Percentiles rank a stretch among this genome's conserved stretches.
Evolutionary conservation across 2,329 filamentous ascomycete species (phyloP).

Genomic region (Talaromyces sp.): DNA sequence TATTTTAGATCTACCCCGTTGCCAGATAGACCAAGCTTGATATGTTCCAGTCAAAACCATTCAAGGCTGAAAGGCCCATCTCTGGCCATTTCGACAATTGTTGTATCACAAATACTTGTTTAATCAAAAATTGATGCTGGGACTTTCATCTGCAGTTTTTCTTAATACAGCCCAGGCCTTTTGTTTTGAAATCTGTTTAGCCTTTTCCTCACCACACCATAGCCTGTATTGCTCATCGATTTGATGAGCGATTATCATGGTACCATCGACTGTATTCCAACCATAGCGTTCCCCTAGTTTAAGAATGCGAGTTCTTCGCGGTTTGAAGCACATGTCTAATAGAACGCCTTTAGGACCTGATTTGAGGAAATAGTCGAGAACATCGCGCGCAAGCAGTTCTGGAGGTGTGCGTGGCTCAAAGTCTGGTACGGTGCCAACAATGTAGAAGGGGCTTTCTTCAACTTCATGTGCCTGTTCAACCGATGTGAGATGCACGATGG

Average conservation of each 20-base stretch:
- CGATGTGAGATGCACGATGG: slow-evolving; percentile 33
- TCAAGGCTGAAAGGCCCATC: not conserved
- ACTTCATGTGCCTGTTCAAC: slow-evolving; percentile 29
- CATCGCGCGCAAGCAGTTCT: slow-evolving; percentile 30
- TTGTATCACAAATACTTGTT: not conserved
- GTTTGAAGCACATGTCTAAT: slow-evolving; percentile 48
- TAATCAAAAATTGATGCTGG: slow-evolving; percentile 34
- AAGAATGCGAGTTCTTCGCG: slow-evolving; percentile 38
- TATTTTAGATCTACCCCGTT: not conserved
- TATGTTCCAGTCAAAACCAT: not conserved
- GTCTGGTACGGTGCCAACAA: slow-evolving; percentile 44
- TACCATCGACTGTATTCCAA: slow-evolving; percentile 44
- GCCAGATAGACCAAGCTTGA: not conserved
- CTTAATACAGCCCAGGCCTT: slow-evolving; percentile 35
- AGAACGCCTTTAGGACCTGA: slow-evolving; percentile 33
- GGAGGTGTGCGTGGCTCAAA: slow-evolving; percentile 32
- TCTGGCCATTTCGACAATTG: not conserved
- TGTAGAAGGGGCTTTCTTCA: slow-evolving; percentile 31
- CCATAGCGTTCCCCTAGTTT: slow-evolving; percentile 33
- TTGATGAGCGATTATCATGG: slow-evolving; percentile 44
- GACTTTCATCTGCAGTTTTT: slow-evolving; percentile 35
- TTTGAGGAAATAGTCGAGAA: slow-evolving; percentile 32
- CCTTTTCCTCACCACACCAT: slow-evolving; percentile 36
- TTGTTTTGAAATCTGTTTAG: slow-evolving; percentile 27
- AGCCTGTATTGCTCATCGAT: slow-evolving; percentile 42